Evolutionary conservation across 83 land plant genomes (phyloP), one percentile per base, ranked within the genome.

Genomic region (Picea abies): DNA sequence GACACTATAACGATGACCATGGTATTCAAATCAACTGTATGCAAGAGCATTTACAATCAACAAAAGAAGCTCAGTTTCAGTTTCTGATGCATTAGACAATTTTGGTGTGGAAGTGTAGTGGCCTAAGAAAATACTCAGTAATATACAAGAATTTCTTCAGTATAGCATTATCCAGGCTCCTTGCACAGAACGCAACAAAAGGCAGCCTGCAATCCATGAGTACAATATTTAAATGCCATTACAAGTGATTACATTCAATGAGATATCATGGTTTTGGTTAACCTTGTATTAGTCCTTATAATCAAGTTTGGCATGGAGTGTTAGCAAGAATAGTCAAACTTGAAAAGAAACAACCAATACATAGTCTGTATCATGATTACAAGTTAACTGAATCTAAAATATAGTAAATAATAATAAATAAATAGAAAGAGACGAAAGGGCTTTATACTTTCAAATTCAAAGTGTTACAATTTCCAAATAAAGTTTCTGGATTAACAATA

Each of bases 191-290:
- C n/a, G 49, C 22, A 47, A 47, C 58, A 47, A 75, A 56, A 75
- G 60, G 17, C 5, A 22, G 78, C 58, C 78, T 75, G 78, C 78
- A 75, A 47, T 75, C 78, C 78, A 47, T 75, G 60, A 75, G 47
- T 19, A 75, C 26, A 75, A 75, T 75, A 39, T 75, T 75, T 75
- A 75, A 60, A 10, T 75, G 23, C 77, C 22, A 73, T 9, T 70
- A 56, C 41, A 37, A 70, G 47, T 17, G 20, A 19, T 37, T 19
- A 37, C 15, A 70, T 7, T 70, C 17, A 37, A 37, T 37, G 75
- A 71, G 19, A 71, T 56, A 19, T 5, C 37, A 6, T 10, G 11
- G 5, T 75, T 73, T 20, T 6, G 37, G 73, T 25, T 19, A 69
- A 69, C 41, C 16, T 69, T 69, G 41, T 69, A 69, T 69, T 16